phyloP scores from a whole-genome alignment of 495 filamentous ascomycete species.

The Pyrenula aspistea region DNA sequence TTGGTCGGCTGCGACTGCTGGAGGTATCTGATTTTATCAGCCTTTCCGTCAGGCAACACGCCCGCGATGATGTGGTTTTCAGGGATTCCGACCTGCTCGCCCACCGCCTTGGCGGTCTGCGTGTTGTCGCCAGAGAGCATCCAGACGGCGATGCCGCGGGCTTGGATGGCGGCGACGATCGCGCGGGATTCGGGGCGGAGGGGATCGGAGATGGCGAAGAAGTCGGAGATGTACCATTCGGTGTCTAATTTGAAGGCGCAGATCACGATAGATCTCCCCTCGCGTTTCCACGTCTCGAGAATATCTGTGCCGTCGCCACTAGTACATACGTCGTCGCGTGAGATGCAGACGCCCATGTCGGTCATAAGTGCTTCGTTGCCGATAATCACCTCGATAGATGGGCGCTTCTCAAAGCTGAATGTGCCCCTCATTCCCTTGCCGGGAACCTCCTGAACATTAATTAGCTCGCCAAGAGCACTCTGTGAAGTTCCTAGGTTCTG shows the following conservation, averaged over 20 bases:
- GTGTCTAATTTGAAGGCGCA: conserved; percentile 36
- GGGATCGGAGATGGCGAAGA: conserved; percentile 60
- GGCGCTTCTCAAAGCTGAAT: conserved; percentile 29
- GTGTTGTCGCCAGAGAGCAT: conserved; percentile 82
- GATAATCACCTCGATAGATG: conserved; percentile 53
- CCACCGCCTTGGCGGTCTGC: conserved; percentile 51
- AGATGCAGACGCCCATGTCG: conserved; percentile 1
- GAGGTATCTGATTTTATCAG: conserved; percentile 67
- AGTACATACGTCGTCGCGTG: neutral
- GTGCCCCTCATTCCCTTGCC: conserved; percentile 71
- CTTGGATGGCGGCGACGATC: conserved; percentile 56
- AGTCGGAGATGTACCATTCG: conserved; percentile 4
- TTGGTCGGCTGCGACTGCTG: conserved; percentile 32
- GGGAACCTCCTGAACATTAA: conserved; percentile 49
- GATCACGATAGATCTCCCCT: conserved; percentile 65
- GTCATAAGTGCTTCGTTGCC: conserved; percentile 71
- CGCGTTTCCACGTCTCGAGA: neutral
- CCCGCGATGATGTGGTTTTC: conserved; percentile 70
- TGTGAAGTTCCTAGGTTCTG: too few species aligned
- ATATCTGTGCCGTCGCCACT: neutral
- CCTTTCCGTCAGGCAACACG: conserved; percentile 77
- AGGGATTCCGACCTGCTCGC: conserved; percentile 62
- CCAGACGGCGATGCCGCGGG: conserved; percentile 55
- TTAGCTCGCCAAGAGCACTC: conserved; percentile 13
- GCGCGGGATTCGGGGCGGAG: conserved; percentile 62